These are phyloP conservation scores for Exsudoporus floridanus DNA, from an alignment of 1,284 basidiomycete genomes.

Conservation along the genomic window DNA sequence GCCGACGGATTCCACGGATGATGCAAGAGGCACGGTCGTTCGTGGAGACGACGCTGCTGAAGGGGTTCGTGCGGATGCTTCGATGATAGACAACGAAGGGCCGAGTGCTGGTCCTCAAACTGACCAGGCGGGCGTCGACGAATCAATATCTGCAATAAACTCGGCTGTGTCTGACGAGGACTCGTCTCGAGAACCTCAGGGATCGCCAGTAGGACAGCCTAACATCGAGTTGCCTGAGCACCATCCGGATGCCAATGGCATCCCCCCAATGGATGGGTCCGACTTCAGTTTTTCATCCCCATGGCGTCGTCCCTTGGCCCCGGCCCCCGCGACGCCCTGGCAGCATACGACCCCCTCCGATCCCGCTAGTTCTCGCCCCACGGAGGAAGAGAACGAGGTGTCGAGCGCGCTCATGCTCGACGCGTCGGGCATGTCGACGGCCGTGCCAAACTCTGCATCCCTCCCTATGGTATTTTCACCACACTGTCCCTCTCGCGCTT, in stretches of 20 bases:
- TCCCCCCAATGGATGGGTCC: not conserved
- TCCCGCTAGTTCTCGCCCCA: not conserved
- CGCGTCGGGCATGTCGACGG: constrained; percentile 17
- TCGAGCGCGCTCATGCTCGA: constrained; percentile 14
- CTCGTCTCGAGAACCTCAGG: not conserved
- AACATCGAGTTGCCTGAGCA: not conserved
- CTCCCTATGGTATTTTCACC: constrained; percentile 1
- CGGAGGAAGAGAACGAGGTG: constrained; percentile 26
- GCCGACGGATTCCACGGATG: not conserved
- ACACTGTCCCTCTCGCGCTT: not conserved
- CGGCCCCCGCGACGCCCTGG: not conserved
- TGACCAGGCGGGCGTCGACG: not conserved
- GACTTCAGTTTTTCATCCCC: constrained; percentile 3
- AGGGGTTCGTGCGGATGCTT: not conserved
- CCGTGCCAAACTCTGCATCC: not conserved
- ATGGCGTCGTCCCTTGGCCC: not conserved
- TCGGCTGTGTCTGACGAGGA: not conserved
- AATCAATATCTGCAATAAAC: not conserved
- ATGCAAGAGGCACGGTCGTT: not conserved
- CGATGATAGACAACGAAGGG: not conserved
- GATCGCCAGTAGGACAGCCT: not conserved
- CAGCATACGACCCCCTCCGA: constrained; percentile 13
- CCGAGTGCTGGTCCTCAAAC: not conserved
- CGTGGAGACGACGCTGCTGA: not conserved
- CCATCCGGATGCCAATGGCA: not conserved